Evolutionary conservation across 805 yeast genomes (phyloP), one percentile per base, ranked within the genome.

Genomic region (Candida ascalaphidarum): DNA sequence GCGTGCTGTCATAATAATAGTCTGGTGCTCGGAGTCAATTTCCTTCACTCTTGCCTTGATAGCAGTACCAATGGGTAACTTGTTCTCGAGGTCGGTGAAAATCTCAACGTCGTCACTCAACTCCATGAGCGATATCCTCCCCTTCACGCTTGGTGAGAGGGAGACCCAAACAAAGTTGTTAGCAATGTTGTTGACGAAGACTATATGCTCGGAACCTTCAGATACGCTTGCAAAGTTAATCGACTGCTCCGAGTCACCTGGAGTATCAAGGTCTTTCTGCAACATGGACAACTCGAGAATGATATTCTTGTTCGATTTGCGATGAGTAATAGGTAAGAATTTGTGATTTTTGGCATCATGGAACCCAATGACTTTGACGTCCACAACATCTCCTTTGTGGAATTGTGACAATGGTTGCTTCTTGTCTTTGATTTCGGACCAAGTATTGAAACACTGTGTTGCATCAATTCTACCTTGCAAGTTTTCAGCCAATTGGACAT

Each of bases 391-490:
- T 27, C 80, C 89, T 29, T 59, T 64, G 30, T 68, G 60, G 60
- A 77, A 82, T 22, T 60, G 55, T 1, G 68, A 46, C 24, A 83
- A 61, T 18, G 94, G 94, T 23, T 66, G 59, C 34, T 59, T 64
- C 13, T 52, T 50, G 45, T 83, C 75, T 29, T 63, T 55, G 26
- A 86, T 79, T 17, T 73, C 78, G 2, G 58, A 52, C 34, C 60
- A 52, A 0, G 51, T 40, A 29, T 72, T 75, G 52, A 71, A 81
- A 22, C 81, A 58, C 52, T 85, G 81, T 11, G 86, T 70, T 11
- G 79, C 63, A 42, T 84, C 94, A 33, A 88, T 56, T 48, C 94
- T 72, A 21, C 94, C 96, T 43, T 73, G 81, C 35, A 76, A 61
- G 46, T 81, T 77, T 34, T 80, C 92, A 29, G 92, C 86, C 25